phyloP scores from a whole-genome alignment of 192 early-diverging fungal species.

The Rhizoclosmatium globosum region DNA sequence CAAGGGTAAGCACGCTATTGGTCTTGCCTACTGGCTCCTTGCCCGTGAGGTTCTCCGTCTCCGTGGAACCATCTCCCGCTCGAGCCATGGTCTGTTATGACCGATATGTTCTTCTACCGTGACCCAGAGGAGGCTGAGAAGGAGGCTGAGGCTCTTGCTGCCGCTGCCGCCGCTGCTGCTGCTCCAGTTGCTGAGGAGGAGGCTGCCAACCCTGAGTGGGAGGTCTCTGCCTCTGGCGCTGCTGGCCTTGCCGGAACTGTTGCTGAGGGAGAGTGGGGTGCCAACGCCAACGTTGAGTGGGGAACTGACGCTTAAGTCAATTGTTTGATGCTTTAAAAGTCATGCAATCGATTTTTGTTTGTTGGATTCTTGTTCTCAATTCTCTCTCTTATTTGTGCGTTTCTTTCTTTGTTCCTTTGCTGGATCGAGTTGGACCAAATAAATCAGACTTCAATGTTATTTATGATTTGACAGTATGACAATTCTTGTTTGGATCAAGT shows the following conservation, averaged over 20 bases:
- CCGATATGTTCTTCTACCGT: conserved; percentile 99
- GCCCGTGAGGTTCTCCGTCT: conserved; percentile 99
- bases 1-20: conserved; percentile 98
- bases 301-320: conserved; percentile 24
- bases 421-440: too few species aligned
- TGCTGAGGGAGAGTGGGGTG: conserved; percentile 41
- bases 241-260: conserved; percentile 30
- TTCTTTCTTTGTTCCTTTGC: too few species aligned
- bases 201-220: conserved; percentile 39
- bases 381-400: neutral
- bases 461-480: too few species aligned
- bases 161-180: conserved; percentile 31
- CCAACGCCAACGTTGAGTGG: conserved; percentile 41
- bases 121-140: conserved; percentile 98
- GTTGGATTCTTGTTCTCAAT: neutral
- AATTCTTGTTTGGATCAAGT: too few species aligned
- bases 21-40: conserved; percentile 97
- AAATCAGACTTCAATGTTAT: too few species aligned
- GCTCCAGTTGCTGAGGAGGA: conserved; percentile 21
- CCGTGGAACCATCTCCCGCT: conserved; percentile 88
- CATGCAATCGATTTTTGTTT: neutral
- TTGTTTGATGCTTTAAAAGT: too few species aligned
- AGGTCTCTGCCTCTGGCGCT: conserved; percentile 32
- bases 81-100: conserved; percentile 96
- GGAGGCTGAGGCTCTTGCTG: conserved; percentile 71